Conservation (phyloP, 352 stramenopile genomes). For the Phytophthora aleatoria region DNA sequence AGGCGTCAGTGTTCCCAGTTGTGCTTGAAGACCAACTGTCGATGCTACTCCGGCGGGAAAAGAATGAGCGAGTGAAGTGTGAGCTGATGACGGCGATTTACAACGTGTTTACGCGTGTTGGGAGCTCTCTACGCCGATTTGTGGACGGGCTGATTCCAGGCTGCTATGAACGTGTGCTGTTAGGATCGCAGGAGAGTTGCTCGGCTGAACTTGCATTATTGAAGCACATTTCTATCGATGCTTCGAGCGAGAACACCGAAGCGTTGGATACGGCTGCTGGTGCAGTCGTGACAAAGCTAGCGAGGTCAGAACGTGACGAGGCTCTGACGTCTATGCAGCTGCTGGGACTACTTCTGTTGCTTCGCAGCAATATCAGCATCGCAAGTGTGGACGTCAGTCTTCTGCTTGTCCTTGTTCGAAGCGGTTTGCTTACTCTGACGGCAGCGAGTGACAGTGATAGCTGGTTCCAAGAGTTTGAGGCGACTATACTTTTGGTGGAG, state of each 20-base stretch:
- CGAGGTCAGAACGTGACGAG: slow-evolving; percentile 23
- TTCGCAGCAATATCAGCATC: slow-evolving; percentile 17
- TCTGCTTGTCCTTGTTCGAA: slow-evolving; percentile 30
- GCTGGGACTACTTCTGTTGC: slow-evolving; percentile 41
- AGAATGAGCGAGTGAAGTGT: slow-evolving; percentile 24
- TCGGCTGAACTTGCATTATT: slow-evolving; percentile 26
- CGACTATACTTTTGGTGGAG: slow-evolving; percentile 28
- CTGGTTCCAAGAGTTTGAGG: slow-evolving; percentile 10
- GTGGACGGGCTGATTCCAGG: slow-evolving; percentile 16
- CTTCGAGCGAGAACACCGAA: not conserved
- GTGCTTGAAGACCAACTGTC: slow-evolving; percentile 34
- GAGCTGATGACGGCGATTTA: slow-evolving; percentile 29
- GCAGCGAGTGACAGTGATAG: not conserved
- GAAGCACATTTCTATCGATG: slow-evolving; percentile 24
- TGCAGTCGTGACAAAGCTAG: slow-evolving; percentile 35
- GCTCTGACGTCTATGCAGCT: slow-evolving; percentile 42
- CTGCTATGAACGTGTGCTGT: slow-evolving; percentile 31
- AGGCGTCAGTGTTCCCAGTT: slow-evolving; percentile 21
- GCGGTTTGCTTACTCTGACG: slow-evolving; percentile 21
- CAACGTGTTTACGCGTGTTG: slow-evolving; percentile 38
- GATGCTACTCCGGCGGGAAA: slow-evolving; percentile 21
- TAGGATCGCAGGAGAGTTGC: slow-evolving; percentile 16
- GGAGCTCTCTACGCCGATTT: slow-evolving; percentile 22
- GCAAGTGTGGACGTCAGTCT: slow-evolving; percentile 11
- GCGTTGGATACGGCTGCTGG: slow-evolving; percentile 6